phyloP scores from a whole-genome alignment of 148 eudicot genomes.

The Gaultheria prostrata region DNA sequence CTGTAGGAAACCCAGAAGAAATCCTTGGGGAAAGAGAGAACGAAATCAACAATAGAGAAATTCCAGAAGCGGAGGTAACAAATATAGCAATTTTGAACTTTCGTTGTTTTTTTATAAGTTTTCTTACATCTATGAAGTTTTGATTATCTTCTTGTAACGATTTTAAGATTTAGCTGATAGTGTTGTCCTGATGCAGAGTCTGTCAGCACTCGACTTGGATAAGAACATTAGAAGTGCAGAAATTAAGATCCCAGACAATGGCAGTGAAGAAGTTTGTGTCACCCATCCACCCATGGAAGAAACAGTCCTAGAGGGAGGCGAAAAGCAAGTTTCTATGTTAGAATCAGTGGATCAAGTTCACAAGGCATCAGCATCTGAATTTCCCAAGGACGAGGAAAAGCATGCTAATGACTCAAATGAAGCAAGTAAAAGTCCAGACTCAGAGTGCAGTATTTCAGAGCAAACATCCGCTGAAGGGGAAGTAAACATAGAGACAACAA shows the following conservation, averaged over 20 bases:
- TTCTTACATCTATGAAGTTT: neutral
- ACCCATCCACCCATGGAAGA: slow-evolving; percentile 14
- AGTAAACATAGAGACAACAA: neutral
- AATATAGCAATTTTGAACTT: neutral
- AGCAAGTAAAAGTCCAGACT: slow-evolving; percentile 13
- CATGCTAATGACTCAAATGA: slow-evolving; percentile 11
- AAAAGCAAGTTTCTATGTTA: slow-evolving; percentile 11
- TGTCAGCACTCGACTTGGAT: slow-evolving; percentile 5
- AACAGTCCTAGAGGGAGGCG: slow-evolving; percentile 5
- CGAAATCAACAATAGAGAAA: slow-evolving; percentile 9
- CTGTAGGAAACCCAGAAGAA: slow-evolving; percentile 7
- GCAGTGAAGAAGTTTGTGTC: slow-evolving; percentile 3
- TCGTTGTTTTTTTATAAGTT: neutral
- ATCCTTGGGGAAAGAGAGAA: slow-evolving; percentile 2
- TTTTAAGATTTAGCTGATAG: neutral
- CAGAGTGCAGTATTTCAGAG: slow-evolving; percentile 12
- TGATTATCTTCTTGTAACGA: neutral
- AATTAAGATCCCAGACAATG: neutral
- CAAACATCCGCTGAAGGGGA: slow-evolving; percentile 4
- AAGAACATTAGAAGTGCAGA: slow-evolving; percentile 10
- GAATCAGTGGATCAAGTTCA: slow-evolving; percentile 18
- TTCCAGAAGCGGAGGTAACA: slow-evolving; percentile 22
- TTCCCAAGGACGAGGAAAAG: slow-evolving; percentile 4
- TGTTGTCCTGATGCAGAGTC: slow-evolving; percentile 7
- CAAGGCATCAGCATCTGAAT: slow-evolving; percentile 16